phyloP scores from a whole-genome alignment of 805 yeast genomes.

The Cyberlindnera americana region DNA sequence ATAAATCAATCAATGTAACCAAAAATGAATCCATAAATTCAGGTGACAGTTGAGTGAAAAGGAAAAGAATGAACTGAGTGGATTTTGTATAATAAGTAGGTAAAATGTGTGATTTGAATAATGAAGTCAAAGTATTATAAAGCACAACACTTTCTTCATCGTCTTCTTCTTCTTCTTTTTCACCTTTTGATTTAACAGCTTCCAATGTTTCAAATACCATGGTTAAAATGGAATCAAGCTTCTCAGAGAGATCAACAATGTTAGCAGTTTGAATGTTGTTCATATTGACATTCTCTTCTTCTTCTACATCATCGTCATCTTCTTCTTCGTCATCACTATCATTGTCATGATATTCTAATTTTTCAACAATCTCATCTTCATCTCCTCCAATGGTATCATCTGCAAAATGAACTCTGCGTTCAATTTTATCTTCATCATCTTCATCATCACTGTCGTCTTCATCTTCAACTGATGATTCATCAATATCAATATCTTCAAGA shows the following conservation, averaged over 20 bases:
- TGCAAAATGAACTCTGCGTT: slow-evolving; percentile 16
- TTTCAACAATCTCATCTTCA: slow-evolving; percentile 18
- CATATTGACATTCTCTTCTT: slow-evolving; percentile 39
- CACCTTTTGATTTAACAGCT: slow-evolving; percentile 15
- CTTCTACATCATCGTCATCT: slow-evolving; percentile 46
- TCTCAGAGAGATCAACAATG: slow-evolving; percentile 52
- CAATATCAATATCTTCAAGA: slow-evolving; percentile 31
- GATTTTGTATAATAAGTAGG: slow-evolving; percentile 92
- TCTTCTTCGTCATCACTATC: slow-evolving; percentile 33
- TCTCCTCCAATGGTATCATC: slow-evolving; percentile 17
- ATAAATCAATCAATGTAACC: slow-evolving; percentile 76
- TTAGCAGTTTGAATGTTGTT: slow-evolving; percentile 33
- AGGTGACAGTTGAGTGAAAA: slow-evolving; percentile 73
- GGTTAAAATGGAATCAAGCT: slow-evolving; percentile 68
- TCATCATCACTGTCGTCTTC: slow-evolving; percentile 30
- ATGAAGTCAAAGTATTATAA: slow-evolving; percentile 68
- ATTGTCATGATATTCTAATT: slow-evolving; percentile 23
- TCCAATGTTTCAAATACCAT: slow-evolving; percentile 49
- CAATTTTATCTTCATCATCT: slow-evolving; percentile 17
- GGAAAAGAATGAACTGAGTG: slow-evolving; percentile 80
- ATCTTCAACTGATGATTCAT: slow-evolving; percentile 22
- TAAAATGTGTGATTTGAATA: slow-evolving; percentile 76
- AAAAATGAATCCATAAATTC: slow-evolving; percentile 83
- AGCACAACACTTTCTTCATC: slow-evolving; percentile 52
- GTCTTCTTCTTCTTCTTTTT: slow-evolving; percentile 39